These are phyloP conservation scores for Prorocentrum cordatum DNA, from an alignment of 169 alveolate genomes.

Conservation along the genomic window DNA sequence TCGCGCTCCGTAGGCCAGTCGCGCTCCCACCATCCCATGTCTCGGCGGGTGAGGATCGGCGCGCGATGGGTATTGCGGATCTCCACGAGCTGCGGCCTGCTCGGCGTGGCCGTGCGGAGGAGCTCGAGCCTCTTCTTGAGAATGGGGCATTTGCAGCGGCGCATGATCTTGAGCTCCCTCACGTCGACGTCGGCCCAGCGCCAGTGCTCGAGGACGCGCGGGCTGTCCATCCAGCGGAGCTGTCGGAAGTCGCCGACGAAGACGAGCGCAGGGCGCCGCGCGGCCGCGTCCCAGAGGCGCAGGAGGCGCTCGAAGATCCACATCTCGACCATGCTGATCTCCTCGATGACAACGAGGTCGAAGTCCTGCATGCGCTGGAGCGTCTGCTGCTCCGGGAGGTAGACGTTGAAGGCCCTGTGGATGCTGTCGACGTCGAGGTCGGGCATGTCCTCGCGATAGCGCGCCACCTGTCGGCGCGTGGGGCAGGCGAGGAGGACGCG, in stretches of 20 bases:
- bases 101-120: background rate
- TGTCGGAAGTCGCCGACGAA: conserved; percentile 15
- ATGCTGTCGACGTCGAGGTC: conserved; percentile 6
- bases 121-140: conserved; percentile 9
- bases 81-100: background rate
- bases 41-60: no score
- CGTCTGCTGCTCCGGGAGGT: background rate
- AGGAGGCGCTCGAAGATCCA: background rate
- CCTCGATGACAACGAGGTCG: conserved; percentile 16
- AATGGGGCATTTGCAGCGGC: background rate
- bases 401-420: background rate
- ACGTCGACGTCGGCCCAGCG: background rate
- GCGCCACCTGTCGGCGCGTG: background rate
- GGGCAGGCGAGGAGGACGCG: conserved; percentile 15
- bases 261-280: background rate
- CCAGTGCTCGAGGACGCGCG: no score
- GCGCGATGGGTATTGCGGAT: background rate
- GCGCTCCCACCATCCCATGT: no score
- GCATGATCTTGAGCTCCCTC: background rate
- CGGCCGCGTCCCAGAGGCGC: conserved; percentile 19
- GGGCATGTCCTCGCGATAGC: background rate
- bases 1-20: no score
- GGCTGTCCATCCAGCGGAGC: background rate
- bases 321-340: background rate
- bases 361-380: background rate